Base-by-base conservation (phyloP, 2,329 filamentous ascomycete genomes). In the Dothistroma pini region DNA sequence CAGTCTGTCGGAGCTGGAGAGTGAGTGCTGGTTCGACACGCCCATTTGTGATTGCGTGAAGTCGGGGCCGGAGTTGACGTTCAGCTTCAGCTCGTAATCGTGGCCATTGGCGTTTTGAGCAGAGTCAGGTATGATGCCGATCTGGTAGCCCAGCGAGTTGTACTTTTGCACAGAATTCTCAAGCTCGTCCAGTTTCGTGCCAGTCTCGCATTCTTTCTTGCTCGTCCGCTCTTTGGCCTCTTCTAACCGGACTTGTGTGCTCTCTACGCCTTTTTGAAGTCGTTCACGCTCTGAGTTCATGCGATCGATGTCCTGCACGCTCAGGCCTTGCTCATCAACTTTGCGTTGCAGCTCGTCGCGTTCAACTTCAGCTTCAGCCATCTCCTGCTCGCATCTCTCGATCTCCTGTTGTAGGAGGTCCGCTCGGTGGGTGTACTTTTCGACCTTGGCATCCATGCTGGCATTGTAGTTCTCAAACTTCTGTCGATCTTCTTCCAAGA, bases 401-500 rank as follows among this genome's bases (percentile, higher is more conserved):
- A 96, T 86, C 74, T 96, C 92, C 57, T 93, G 88, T 64, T 93
- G 89, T n/a, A 97, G 78, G 22, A 96, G 86, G 52, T 89, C 85
- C 66, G 90, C 90, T 14, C 91, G 86, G 65, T 83, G 85, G 64
- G 93, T 88, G 77, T 96, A 95, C 76, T 96, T 97, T 66, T 96
- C 90, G 0, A 93, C 89, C 71, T 93, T 91, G 63, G 89, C 87
- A 70, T 90, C 84, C 67, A 96, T 91, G 34, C 89, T 85, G 47
- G 87, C 85, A 73, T 97, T 97, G 81, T 97, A 99, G 71, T 91
- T 89, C 72, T 97, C 93, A 69, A 97, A 99, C 72, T 99, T 97
- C 71, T 88, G 84, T 71, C 89, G 93, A 77, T 99, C 96, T 69
- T 96, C 92, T 73, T 96, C 92, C 77, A 99, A 86, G 58, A 97